phyloP scores from a whole-genome alignment of 2,329 filamentous ascomycete species.

The Cryphonectria carpinicola region DNA sequence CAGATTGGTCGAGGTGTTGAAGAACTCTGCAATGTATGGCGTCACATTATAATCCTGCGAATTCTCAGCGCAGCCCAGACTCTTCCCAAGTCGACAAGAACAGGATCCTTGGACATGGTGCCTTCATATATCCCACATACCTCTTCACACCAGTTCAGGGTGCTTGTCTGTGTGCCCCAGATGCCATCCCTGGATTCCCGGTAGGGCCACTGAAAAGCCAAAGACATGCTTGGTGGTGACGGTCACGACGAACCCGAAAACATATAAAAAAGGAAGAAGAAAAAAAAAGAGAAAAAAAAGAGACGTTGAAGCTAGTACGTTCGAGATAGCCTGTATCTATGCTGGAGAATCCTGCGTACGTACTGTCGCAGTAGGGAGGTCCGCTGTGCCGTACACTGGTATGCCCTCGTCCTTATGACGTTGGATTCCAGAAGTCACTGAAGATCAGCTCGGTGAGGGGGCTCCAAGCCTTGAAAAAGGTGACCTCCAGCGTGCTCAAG shows the following conservation, averaged over 20 bases:
- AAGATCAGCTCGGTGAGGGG: neutral
- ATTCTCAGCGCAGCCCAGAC: constrained; percentile 2
- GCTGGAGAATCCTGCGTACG: neutral
- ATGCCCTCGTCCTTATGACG: neutral
- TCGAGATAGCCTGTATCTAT: neutral
- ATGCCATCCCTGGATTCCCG: constrained; percentile 41
- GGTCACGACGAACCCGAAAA: neutral
- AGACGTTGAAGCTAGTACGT: neutral
- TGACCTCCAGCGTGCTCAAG: neutral
- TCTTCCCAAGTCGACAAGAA: neutral
- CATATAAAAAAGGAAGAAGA: constrained; percentile 1
- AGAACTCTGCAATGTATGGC: constrained; percentile 41
- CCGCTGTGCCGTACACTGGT: neutral
- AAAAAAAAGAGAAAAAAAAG: neutral
- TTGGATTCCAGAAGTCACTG: neutral
- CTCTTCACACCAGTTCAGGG: constrained; percentile 46
- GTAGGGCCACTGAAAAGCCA: constrained; percentile 39
- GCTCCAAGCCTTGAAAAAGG: neutral
- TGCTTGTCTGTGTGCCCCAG: constrained; percentile 44
- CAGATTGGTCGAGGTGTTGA: constrained; percentile 76
- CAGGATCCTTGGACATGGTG: too few species aligned
- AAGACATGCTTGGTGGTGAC: constrained; percentile 24
- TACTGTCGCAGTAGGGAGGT: neutral
- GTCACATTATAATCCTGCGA: constrained; percentile 39
- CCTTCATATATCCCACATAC: constrained; percentile 30